Evolutionary conservation across 2,329 filamentous ascomycete species (phyloP), one percentile per base, ranked within the genome.

Genomic region (Arthrobotrys entomopaga): DNA sequence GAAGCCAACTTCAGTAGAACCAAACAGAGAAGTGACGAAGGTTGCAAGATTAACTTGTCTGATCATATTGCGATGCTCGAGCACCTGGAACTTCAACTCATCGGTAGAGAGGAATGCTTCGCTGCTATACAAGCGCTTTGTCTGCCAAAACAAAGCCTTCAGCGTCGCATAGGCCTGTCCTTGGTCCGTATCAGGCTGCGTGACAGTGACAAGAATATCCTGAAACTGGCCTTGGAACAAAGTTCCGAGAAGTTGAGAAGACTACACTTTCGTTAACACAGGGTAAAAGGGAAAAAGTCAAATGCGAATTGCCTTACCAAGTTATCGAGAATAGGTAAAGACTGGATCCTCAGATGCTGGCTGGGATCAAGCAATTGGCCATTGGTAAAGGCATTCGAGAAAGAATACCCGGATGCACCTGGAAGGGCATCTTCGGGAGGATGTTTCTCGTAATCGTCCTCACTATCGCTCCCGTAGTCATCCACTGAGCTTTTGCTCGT

Each of bases 21-120:
- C 85, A 77, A 90, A 88, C 24, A 89, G 85, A 75, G 85, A 87
- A 0, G 86, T 87, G 26, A 88, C 85, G 78, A 89, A 90, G 0
- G 87, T 88, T 10, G 88, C 88, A 56, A 89, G 82, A 77, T 90
- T 90, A 46, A 87, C 87, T 79, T 87, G 89, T 65, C 87, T 84
- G 65, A 90, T 86, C 52, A 86, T 85, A 67, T 87, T 86, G 46
- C 88, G 82, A 77, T 89, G 86, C 8, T 82, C 81, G 1, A 82
- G 79, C 20, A 86, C 84, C 5, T 82, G 82, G 50, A 87, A 82
- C 43, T 84, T 84, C 16, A 88, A 80, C 52, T 85, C 83, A n/a
- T 83, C 81, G 3, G 85, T 82, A 19, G 84, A 86, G 2, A 88
- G 81, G 60, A 89, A 89, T 0, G 85, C 84, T 38, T 85, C 83